Evolutionary conservation across 23 red algal species (phyloP).

Genomic region (Agarophyton chilense): DNA sequence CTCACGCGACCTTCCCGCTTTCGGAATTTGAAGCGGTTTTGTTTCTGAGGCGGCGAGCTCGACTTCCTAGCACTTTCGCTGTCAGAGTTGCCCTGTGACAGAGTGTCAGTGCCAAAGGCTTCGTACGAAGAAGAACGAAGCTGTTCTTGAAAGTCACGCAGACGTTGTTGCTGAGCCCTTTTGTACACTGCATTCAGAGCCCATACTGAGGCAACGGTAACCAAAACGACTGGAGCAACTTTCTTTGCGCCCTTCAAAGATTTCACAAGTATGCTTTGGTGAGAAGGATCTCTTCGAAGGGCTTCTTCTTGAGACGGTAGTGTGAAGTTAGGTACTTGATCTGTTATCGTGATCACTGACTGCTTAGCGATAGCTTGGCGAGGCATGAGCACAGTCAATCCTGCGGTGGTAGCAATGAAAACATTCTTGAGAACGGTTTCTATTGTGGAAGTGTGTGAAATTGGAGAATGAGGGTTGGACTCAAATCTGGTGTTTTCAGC

Average conservation of each 20-base stretch:
- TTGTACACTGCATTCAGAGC: constrained; percentile 19
- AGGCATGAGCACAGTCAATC: background rate
- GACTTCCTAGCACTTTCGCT: background rate
- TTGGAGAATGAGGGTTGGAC: background rate
- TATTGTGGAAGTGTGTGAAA: background rate
- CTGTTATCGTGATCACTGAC: constrained; percentile 75
- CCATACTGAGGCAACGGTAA: constrained; percentile 30
- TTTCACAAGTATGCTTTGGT: constrained; percentile 28
- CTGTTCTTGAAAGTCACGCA: constrained; percentile 73
- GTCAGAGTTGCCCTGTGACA: background rate
- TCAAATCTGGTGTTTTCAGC: background rate
- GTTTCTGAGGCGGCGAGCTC: background rate
- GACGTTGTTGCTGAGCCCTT: constrained; percentile 42
- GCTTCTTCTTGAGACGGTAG: constrained; percentile 56
- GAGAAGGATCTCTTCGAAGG: constrained; percentile 2
- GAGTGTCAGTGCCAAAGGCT: background rate
- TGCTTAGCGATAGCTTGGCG: constrained; percentile 22
- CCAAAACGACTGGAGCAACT: constrained; percentile 34
- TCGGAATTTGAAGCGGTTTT: constrained; percentile 62
- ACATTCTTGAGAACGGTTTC: background rate
- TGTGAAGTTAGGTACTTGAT: constrained; percentile 75
- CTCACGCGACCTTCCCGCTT: background rate
- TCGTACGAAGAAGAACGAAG: constrained; percentile 43
- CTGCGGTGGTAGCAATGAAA: background rate
- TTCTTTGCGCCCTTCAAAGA: background rate